These are phyloP conservation scores for Trypanosoma mega DNA, from an alignment of 208 protist species.

Conservation along the genomic window DNA sequence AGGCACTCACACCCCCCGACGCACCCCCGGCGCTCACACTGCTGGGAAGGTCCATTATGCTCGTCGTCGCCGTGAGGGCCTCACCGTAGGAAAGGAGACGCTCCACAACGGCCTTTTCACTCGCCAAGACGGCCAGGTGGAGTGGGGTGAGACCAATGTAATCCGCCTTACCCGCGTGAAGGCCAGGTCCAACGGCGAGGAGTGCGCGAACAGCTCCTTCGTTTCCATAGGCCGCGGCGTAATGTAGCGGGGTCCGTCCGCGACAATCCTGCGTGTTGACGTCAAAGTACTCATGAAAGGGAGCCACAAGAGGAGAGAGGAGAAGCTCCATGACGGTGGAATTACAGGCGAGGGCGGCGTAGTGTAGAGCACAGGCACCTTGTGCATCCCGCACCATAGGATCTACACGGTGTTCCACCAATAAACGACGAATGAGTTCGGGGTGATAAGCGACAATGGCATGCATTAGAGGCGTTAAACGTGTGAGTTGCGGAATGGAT, in stretches of 20 bases:
- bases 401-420: slow-evolving; percentile 69
- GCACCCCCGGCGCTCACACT: slow-evolving; percentile 3
- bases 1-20: too few relatives aligned
- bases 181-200: slow-evolving; percentile 16
- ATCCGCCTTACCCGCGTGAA: slow-evolving; percentile 49
- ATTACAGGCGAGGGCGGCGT: slow-evolving; percentile 46
- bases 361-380: slow-evolving; percentile 81
- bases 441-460: slow-evolving; percentile 81
- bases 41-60: background rate
- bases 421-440: slow-evolving; percentile 73
- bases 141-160: slow-evolving; percentile 62
- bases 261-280: slow-evolving; percentile 74
- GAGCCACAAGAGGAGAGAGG: slow-evolving; percentile 20
- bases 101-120: slow-evolving; percentile 41
- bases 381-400: slow-evolving; percentile 66
- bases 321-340: slow-evolving; percentile 62
- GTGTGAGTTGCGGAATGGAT: slow-evolving; percentile 11
- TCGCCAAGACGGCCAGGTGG: slow-evolving; percentile 65
- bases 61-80: slow-evolving; percentile 10
- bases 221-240: slow-evolving; percentile 74
- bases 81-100: slow-evolving; percentile 52
- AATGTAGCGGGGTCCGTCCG: slow-evolving; percentile 81
- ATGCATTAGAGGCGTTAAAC: slow-evolving; percentile 68
- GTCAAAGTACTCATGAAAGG: slow-evolving; percentile 36
- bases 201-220: slow-evolving; percentile 46